Evolutionary conservation across 441 rosid species (phyloP).

Genomic region (Macaranga tanarius): DNA sequence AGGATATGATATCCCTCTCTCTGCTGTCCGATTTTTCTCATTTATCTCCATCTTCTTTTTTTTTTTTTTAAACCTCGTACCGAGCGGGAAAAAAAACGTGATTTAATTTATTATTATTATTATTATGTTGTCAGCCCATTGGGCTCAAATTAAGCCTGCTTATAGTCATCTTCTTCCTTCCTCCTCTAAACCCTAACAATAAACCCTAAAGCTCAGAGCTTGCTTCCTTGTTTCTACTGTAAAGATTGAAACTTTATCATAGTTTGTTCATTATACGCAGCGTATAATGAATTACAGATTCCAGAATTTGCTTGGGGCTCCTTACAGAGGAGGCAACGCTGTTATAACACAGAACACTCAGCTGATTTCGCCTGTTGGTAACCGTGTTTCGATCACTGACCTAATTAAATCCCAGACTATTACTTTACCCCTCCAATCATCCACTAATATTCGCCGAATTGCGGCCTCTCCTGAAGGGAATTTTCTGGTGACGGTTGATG

Average conservation of each 20-base stretch:
- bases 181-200: background rate
- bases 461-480: constrained; percentile 80
- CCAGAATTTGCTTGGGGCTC: constrained; percentile 86
- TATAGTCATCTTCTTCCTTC: background rate
- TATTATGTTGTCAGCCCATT: background rate
- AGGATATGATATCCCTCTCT: too few relatives aligned
- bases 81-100: constrained; percentile 16
- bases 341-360: constrained; percentile 57
- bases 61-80: constrained; percentile 13
- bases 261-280: background rate
- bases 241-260: background rate
- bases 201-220: background rate
- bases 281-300: constrained; percentile 68
- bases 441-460: constrained; percentile 67
- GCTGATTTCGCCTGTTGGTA: constrained; percentile 81
- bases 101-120: background rate
- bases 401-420: constrained; percentile 67
- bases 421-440: constrained; percentile 67
- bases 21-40: background rate
- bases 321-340: constrained; percentile 89
- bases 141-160: background rate
- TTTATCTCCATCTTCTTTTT: background rate
- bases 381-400: constrained; percentile 87
- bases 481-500: constrained; percentile 82
- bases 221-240: background rate